A percentile compares a stretch with the other conserved stretches of the same genome.
Conservation (phyloP, 225 moss, liverwort and hornwort species). For the Anthoceros angustus region DNA sequence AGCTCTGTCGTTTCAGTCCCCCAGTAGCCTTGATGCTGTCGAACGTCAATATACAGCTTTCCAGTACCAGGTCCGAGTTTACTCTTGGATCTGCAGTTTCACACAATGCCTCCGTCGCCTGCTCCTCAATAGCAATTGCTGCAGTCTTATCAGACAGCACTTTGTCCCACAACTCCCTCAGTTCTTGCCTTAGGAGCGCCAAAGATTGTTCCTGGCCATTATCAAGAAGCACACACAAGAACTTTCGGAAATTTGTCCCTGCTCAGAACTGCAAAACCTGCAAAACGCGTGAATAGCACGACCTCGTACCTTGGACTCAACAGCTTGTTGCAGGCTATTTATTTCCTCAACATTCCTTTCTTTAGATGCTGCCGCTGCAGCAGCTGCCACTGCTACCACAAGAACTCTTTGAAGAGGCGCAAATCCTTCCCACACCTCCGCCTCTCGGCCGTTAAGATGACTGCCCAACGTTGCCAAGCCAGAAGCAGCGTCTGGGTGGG, state of each 20-base stretch:
- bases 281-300: neutral
- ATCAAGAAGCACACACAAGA: neutral
- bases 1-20: neutral
- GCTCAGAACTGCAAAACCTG: neutral
- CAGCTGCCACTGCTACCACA: constrained; percentile 80
- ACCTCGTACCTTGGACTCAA: constrained; percentile 39
- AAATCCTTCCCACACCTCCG: constrained; percentile 63
- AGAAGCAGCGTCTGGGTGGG: constrained; percentile 28
- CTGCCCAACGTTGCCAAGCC: constrained; percentile 36
- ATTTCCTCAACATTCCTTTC: constrained; percentile 50
- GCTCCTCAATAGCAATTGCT: neutral
- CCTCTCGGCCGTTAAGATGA: constrained; percentile 39
- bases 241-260: neutral
- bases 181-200: neutral
- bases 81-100: neutral
- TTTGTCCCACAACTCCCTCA: constrained; percentile 4
- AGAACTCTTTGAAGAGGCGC: constrained; percentile 76
- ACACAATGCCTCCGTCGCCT: neutral
- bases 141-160: neutral
- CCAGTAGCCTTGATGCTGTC: neutral
- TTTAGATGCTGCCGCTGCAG: constrained; percentile 41
- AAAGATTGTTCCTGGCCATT: neutral
- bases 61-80: neutral
- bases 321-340: constrained; percentile 43
- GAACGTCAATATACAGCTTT: neutral